phyloP scores from a whole-genome alignment of 441 rosid species.

The Geranium incanum region DNA sequence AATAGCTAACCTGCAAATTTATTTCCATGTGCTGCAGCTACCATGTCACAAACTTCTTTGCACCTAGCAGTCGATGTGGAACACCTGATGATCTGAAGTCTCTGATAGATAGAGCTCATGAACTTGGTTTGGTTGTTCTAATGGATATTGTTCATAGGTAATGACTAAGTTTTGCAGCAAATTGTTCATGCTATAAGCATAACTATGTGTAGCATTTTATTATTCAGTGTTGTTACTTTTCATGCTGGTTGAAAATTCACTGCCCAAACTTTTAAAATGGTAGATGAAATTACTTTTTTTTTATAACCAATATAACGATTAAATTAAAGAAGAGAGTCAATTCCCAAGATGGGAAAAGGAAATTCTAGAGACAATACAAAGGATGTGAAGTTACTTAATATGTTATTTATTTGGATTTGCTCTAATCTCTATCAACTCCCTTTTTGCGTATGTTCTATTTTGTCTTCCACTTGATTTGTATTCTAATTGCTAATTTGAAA shows the following conservation, averaged over 20 bases:
- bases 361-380: too few species aligned
- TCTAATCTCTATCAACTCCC: neutral
- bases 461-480: neutral
- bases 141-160: constrained; percentile 99
- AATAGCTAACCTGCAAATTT: constrained; percentile 17
- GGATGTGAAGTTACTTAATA: too few species aligned
- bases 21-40: constrained; percentile 55
- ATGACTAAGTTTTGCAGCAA: constrained; percentile 14
- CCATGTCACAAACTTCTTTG: constrained; percentile 88
- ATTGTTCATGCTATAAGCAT: constrained; percentile 8
- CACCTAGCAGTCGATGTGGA: constrained; percentile 98
- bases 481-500: constrained; percentile 18
- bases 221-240: neutral
- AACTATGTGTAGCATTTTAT: constrained; percentile 8
- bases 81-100: constrained; percentile 97
- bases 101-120: constrained; percentile 90
- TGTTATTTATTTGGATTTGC: neutral
- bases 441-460: neutral
- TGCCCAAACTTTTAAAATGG: neutral
- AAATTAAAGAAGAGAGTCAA: too few species aligned
- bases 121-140: constrained; percentile 82
- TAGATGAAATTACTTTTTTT: neutral
- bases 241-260: neutral
- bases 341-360: too few species aligned
- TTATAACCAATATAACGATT: too few species aligned